These are phyloP conservation scores for Simplicillium sp. DNA, from an alignment of 2,329 filamentous ascomycete species.

Conservation along the genomic window DNA sequence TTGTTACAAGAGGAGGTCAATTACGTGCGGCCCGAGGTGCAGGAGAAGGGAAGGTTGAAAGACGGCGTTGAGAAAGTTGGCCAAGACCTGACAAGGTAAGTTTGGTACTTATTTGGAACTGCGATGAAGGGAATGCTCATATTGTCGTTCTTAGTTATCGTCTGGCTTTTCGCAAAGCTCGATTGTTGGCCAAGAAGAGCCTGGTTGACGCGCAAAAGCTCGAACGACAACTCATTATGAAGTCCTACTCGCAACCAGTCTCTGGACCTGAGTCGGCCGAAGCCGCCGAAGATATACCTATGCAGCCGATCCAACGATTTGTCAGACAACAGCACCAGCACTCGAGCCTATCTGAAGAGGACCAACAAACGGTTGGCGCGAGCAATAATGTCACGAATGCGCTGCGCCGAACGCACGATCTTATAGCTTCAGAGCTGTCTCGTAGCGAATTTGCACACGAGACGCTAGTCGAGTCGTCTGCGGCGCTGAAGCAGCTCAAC, in stretches of 20 bases:
- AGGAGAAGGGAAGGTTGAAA: conserved; percentile 55
- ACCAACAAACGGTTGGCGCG: conserved; percentile 64
- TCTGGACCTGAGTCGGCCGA: conserved; percentile 21
- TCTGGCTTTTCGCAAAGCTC: conserved; percentile 69
- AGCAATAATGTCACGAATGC: conserved; percentile 78
- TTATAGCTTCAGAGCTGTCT: conserved; percentile 77
- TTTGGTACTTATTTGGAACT: neutral
- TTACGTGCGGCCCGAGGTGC: conserved; percentile 47
- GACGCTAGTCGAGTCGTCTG: conserved; percentile 75
- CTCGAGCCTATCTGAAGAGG: conserved; percentile 46
- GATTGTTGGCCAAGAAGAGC: conserved; percentile 67
- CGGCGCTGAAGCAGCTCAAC: conserved; percentile 69
- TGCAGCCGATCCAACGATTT: conserved; percentile 18
- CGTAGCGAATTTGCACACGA: conserved; percentile 85
- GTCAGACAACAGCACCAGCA: conserved; percentile 17
- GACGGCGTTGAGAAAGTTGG: conserved; percentile 58
- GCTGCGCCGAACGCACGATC: conserved; percentile 73
- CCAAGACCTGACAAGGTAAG: conserved; percentile 62
- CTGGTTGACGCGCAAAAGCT: conserved; percentile 63
- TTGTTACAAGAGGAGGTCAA: conserved; percentile 68
- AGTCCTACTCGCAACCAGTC: conserved; percentile 43
- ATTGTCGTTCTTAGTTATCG: conserved; percentile 33
- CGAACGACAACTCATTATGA: conserved; percentile 68
- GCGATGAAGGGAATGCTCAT: too few relatives aligned
- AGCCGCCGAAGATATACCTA: conserved; percentile 12